These are phyloP conservation scores for Alternaria infectoria DNA, from an alignment of 2,329 filamentous ascomycete genomes.

Conservation along the genomic window DNA sequence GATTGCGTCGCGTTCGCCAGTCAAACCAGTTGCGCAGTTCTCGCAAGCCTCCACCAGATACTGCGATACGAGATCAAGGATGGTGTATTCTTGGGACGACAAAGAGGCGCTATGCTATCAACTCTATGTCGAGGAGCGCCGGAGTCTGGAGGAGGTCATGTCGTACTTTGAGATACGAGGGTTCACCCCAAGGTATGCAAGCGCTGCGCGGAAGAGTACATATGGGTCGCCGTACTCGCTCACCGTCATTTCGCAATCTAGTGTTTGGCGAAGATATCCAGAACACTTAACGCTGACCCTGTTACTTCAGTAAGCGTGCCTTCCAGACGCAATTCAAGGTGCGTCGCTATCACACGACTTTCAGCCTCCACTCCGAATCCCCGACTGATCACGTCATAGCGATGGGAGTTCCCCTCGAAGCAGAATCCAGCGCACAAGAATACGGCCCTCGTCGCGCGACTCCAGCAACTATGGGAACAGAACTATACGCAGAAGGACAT, in stretches of 20 bases:
- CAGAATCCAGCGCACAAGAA: slow-evolving; percentile 76
- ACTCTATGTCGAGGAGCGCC: slow-evolving; percentile 79
- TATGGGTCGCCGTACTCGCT: slow-evolving; percentile 33
- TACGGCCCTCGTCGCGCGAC: slow-evolving; percentile 67
- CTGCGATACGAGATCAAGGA: slow-evolving; percentile 1
- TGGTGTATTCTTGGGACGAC: slow-evolving; percentile 68
- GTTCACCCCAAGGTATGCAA: slow-evolving; percentile 71
- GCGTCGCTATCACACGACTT: not conserved
- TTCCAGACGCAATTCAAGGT: slow-evolving; percentile 76
- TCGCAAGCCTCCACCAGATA: not conserved
- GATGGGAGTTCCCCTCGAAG: slow-evolving; percentile 80
- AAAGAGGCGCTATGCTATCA: slow-evolving; percentile 70
- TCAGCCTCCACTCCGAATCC: not conserved
- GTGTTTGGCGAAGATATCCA: not conserved
- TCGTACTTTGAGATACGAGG: slow-evolving; percentile 67
- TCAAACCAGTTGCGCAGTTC: slow-evolving; percentile 24
- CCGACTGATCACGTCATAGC: slow-evolving; percentile 36
- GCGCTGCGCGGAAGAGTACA: slow-evolving; percentile 17
- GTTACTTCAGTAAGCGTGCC: slow-evolving; percentile 68
- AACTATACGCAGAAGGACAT: slow-evolving; percentile 78
- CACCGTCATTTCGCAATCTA: not conserved
- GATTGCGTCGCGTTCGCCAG: not conserved
- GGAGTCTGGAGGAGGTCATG: slow-evolving; percentile 76
- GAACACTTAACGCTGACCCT: slow-evolving; percentile 12
- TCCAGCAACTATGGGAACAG: slow-evolving; percentile 78